These are phyloP conservation scores for Xylaria longipes DNA, from an alignment of 495 filamentous ascomycete species.

Conservation along the genomic window DNA sequence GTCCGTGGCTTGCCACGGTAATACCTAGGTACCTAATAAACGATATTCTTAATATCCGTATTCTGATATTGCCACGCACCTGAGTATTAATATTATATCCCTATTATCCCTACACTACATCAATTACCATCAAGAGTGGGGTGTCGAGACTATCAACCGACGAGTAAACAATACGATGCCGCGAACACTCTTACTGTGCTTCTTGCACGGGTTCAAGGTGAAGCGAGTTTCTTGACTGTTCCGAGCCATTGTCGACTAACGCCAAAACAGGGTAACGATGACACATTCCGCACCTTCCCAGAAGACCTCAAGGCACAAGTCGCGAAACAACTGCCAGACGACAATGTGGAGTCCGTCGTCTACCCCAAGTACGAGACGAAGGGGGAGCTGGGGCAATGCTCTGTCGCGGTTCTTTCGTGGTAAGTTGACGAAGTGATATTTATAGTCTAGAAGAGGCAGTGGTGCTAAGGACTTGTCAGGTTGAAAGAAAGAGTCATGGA, in stretches of 20 bases:
- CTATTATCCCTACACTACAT: too few species aligned
- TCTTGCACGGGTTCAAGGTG: conserved; percentile 96
- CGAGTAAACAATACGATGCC: conserved; percentile 57
- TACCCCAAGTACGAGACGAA: conserved; percentile 94
- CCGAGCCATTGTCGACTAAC: neutral
- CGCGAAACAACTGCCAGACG: conserved; percentile 70
- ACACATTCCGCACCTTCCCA: conserved; percentile 83
- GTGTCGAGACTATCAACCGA: neutral
- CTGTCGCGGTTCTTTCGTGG: conserved; percentile 84
- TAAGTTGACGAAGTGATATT: conserved; percentile 39
- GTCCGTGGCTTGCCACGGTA: neutral
- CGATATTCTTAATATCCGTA: neutral
- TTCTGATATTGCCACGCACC: neutral
- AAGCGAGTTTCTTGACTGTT: neutral
- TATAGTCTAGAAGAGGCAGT: conserved; percentile 9
- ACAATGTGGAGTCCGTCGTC: conserved; percentile 65
- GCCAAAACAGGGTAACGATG: conserved; percentile 72
- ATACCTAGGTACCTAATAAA: too few species aligned
- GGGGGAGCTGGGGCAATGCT: conserved; percentile 80
- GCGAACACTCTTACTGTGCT: conserved; percentile 84
- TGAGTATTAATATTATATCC: neutral
- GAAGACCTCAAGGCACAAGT: conserved; percentile 72
- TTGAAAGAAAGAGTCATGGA: conserved; percentile 90
- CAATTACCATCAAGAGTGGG: neutral
- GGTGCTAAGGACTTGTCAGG: conserved; percentile 54